Percentiles rank a stretch among this genome's conserved stretches.
Evolutionary conservation across 768 basidiomycete species (phyloP).

Genomic region (Termitomyces titanicus): DNA sequence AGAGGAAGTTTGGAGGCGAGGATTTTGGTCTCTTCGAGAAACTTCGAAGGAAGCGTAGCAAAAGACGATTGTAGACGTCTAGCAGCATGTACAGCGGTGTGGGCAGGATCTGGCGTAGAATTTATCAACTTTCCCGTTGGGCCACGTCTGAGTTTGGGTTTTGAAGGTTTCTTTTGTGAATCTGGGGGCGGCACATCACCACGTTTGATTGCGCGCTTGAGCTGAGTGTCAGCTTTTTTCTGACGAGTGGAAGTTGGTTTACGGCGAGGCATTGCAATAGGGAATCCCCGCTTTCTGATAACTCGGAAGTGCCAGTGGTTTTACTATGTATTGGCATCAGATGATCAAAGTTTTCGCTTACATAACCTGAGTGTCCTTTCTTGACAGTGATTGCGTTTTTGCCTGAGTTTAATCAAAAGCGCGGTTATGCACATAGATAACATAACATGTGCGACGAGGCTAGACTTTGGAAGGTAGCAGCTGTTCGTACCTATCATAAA

Average conservation of each 20-base stretch:
- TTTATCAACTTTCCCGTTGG: constrained; percentile 28
- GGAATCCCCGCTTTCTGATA: too few species aligned
- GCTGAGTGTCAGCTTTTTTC: constrained; percentile 68
- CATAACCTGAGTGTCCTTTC: too few species aligned
- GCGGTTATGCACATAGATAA: background rate
- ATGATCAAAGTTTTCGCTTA: background rate
- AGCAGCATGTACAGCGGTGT: constrained; percentile 34
- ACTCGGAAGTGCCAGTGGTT: too few species aligned
- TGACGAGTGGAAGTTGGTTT: constrained; percentile 63
- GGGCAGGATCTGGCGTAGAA: constrained; percentile 16
- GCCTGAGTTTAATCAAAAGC: background rate
- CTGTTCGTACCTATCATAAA: background rate
- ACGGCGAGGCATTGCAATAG: constrained; percentile 34
- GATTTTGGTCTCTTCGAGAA: constrained; percentile 55
- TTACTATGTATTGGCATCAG: too few species aligned
- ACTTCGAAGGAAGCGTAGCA: constrained; percentile 52
- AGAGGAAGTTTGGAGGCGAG: constrained; percentile 54
- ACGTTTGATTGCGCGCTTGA: constrained; percentile 82
- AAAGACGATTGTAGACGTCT: constrained; percentile 69
- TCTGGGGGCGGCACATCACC: constrained; percentile 54
- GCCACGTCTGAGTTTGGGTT: constrained; percentile 23
- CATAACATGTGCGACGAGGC: too few species aligned
- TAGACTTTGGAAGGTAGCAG: too few species aligned
- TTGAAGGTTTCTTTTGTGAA: constrained; percentile 25
- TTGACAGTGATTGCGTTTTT: too few species aligned